Percentiles rank a stretch among this genome's conserved stretches.
Evolutionary conservation across 768 basidiomycete species (phyloP).

Genomic region (Lactarius psammicola): DNA sequence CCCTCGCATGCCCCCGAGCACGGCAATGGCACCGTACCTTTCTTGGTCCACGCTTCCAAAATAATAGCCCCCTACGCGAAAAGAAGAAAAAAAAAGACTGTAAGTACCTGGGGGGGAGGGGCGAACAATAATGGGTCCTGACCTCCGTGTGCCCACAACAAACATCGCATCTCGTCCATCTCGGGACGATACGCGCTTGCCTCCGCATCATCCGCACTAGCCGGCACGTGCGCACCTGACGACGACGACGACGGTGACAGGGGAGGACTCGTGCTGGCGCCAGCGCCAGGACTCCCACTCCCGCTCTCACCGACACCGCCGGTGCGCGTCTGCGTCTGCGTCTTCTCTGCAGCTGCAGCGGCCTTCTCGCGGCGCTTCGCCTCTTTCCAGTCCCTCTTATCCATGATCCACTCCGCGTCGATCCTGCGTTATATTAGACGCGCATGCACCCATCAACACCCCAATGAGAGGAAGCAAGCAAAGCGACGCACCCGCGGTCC

Average conservation of each 20-base stretch:
- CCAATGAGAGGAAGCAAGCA: neutral
- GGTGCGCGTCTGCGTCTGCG: too few relatives aligned
- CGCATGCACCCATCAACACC: neutral
- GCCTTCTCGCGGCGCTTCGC: conserved; percentile 54
- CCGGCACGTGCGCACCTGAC: conserved; percentile 27
- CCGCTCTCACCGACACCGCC: too few relatives aligned
- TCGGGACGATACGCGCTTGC: conserved; percentile 52
- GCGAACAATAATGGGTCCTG: conserved; percentile 10
- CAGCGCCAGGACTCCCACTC: too few relatives aligned
- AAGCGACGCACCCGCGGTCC: conserved; percentile 61
- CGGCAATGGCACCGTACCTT: conserved; percentile 42
- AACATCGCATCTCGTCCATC: conserved; percentile 83
- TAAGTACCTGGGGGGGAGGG: neutral
- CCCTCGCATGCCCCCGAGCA: too few relatives aligned
- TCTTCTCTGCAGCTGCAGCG: conserved; percentile 36
- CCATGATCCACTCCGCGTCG: conserved; percentile 84
- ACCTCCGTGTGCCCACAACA: conserved; percentile 81
- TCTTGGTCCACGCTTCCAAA: conserved; percentile 82
- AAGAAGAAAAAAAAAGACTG: conserved; percentile 21
- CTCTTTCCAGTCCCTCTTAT: conserved; percentile 78
- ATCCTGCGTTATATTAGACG: conserved; percentile 53
- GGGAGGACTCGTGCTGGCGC: neutral
- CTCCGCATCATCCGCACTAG: conserved; percentile 30
- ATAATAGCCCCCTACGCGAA: conserved; percentile 64
- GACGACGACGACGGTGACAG: neutral